Evolutionary conservation across 805 yeast species (phyloP).

Genomic region (Starmerella geochares): DNA sequence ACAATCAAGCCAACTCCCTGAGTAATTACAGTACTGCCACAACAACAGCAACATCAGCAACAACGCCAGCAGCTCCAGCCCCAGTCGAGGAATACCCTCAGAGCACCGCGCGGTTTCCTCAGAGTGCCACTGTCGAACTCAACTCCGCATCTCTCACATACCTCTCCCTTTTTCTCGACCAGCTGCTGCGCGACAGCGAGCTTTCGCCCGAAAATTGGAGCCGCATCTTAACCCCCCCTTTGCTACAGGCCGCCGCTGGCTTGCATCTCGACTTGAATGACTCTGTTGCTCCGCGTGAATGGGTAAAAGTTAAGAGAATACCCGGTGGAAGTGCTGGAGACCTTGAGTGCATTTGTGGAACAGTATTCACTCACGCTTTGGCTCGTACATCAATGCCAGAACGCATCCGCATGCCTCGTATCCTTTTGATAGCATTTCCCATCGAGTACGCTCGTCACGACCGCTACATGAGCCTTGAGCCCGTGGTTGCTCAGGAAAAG

Average conservation of each 20-base stretch:
- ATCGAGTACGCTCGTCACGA: conserved; percentile 71
- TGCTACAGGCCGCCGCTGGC: conserved; percentile 46
- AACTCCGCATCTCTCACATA: conserved; percentile 30
- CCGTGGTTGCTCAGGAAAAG: conserved; percentile 75
- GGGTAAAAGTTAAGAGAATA: conserved; percentile 74
- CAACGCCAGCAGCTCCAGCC: background rate
- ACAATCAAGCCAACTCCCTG: too few species aligned
- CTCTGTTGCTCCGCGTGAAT: conserved; percentile 75
- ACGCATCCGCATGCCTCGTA: conserved; percentile 53
- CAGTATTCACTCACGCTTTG: conserved; percentile 71
- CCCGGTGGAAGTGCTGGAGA: conserved; percentile 61
- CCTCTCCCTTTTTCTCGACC: conserved; percentile 27
- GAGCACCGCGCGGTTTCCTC: conserved; percentile 18
- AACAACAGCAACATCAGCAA: background rate
- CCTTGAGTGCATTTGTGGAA: conserved; percentile 59
- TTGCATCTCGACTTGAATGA: conserved; percentile 56
- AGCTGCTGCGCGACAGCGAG: conserved; percentile 29
- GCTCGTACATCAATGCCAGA: conserved; percentile 74
- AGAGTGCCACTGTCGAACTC: conserved; percentile 25
- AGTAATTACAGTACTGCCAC: background rate
- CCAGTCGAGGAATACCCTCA: conserved; percentile 10
- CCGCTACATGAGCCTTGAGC: conserved; percentile 69
- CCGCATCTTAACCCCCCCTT: conserved; percentile 39
- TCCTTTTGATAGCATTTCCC: conserved; percentile 78
- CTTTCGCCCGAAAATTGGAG: conserved; percentile 50